phyloP scores from a whole-genome alignment of 2,329 filamentous ascomycete species.

The Xylaria sp. region DNA sequence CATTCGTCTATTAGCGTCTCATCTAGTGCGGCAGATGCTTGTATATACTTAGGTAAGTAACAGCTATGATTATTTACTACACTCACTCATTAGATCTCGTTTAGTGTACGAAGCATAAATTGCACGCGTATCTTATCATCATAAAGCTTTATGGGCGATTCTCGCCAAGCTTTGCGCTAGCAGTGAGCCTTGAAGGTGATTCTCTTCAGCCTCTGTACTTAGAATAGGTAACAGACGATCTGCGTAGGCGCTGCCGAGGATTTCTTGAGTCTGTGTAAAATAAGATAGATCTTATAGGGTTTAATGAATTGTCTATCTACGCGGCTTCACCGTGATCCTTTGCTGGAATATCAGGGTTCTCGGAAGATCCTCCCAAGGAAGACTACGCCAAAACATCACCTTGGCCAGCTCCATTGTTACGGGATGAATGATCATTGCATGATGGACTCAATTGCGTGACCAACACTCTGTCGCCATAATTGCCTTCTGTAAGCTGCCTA shows the following conservation, averaged over 20 bases:
- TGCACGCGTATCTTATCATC: neutral
- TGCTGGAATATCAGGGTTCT: neutral
- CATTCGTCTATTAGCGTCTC: neutral
- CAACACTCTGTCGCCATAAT: no score
- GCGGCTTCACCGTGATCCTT: slow-evolving; percentile 23
- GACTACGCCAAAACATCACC: no score
- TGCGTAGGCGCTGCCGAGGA: neutral
- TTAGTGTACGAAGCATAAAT: neutral
- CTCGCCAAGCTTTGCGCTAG: neutral
- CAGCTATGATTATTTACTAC: no score
- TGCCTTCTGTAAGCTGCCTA: no score
- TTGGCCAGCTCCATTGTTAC: no score
- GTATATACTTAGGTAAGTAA: neutral
- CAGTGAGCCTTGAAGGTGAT: neutral
- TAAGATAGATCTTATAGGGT: neutral
- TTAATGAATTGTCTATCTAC: neutral
- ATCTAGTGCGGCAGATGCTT: neutral
- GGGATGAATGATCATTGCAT: no score
- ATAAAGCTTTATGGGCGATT: neutral
- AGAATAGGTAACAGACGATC: neutral
- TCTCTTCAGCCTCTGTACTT: slow-evolving; percentile 5
- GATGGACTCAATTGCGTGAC: no score
- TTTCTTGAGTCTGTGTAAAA: neutral
- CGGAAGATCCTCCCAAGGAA: no score
- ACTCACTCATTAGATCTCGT: neutral